Evolutionary conservation across 2,329 filamentous ascomycete genomes (phyloP), one percentile per base, ranked within the genome.

Genomic region (Exophiala lecanii-corni): DNA sequence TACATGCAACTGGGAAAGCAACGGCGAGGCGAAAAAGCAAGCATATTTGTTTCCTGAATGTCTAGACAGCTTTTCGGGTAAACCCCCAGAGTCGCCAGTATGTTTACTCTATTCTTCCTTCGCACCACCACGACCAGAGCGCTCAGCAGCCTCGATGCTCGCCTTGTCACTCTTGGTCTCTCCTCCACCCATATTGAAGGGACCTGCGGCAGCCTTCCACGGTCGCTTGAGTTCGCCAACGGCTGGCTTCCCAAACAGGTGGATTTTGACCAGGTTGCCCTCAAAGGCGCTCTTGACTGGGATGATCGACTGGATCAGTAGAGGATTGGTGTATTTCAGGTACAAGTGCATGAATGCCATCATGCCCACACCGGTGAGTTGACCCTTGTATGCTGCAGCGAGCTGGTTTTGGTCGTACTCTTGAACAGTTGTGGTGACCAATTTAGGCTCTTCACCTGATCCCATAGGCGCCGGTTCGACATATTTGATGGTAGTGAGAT

Each of bases 311-410:
- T 98, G 92, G 73, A 98, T 95, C 61, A 96, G 75, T 39, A 98
- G 86, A 31, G 92, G 92, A 81, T 97, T 98, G 73, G 89, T 97
- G 83, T 97, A 98, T 69, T 96, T 89, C 78, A 98, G 86, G 82
- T 97, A 98, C 50, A 98, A 56, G 74, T 98, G 92, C 91, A 98
- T 97, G 62, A 96, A 86, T 50, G 70, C 81, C 91, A 98, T 97
- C 89, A 98, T 98, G 67, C 79, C 89, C 46, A 98, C 76, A 48
- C 92, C 92, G 86, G 95, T 97, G 60, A 94, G 72, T 73, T 97
- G 91, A 54, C 83, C 79, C 69, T 92, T 92, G 78, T 91, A 87
- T 55, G 88, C 77, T 54, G 79, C 74, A 71, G 85, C 85, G 63
- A 97, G 78, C 74, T 97, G 91, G 59, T 78, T 72, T 60, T 81